Evolutionary conservation across 495 filamentous ascomycete species (phyloP).

Genomic region (Podospora fimiseda): DNA sequence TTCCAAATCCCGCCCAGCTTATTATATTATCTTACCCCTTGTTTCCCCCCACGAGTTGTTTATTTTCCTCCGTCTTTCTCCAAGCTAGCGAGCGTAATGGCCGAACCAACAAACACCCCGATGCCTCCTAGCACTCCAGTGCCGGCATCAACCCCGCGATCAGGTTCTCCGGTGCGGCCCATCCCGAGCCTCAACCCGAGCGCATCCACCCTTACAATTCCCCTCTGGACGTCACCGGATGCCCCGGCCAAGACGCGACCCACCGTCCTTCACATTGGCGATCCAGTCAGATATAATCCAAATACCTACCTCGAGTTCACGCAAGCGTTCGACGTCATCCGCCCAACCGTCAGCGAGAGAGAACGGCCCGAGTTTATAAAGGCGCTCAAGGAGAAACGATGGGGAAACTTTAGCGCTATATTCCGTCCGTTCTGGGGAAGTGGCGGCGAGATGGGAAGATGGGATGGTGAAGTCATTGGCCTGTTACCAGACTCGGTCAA

Average conservation of each 20-base stretch:
- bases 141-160: constrained; percentile 37
- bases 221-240: constrained; percentile 2
- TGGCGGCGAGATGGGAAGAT: constrained; percentile 70
- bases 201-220: constrained; percentile 16
- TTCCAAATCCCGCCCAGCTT: constrained; percentile 6
- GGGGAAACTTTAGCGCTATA: constrained; percentile 67
- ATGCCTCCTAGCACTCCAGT: constrained; percentile 39
- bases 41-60: too few relatives aligned
- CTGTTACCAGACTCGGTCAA: constrained; percentile 58
- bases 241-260: constrained; percentile 15
- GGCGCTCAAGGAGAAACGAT: constrained; percentile 56
- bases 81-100: constrained; percentile 36
- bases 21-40: constrained; percentile 1
- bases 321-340: constrained; percentile 52
- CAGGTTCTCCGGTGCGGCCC: constrained; percentile 34
- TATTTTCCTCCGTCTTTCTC: too few relatives aligned
- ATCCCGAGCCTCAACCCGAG: constrained; percentile 19
- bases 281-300: constrained; percentile 61
- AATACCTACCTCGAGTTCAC: constrained; percentile 51
- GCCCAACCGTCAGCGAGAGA: constrained; percentile 44
- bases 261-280: constrained; percentile 61
- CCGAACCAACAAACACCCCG: constrained; percentile 45
- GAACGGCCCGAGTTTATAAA: constrained; percentile 53
- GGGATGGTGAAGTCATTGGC: constrained; percentile 64
- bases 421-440: constrained; percentile 76